phyloP scores from a whole-genome alignment of 805 yeast species.

The Danielozyma ontarioensis region DNA sequence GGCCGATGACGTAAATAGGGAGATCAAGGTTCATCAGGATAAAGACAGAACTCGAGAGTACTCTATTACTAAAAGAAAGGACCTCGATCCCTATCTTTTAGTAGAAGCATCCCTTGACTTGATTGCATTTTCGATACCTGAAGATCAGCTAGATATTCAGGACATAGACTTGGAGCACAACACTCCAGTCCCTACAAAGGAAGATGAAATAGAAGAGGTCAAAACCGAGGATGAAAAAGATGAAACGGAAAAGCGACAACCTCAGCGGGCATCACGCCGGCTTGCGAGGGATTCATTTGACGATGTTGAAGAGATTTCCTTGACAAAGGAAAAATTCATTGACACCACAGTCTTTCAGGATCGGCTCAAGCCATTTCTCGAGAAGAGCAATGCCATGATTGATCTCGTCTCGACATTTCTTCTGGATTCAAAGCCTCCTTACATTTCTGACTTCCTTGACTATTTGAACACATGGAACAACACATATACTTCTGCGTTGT shows the following conservation, averaged over 20 bases:
- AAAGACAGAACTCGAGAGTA: constrained; percentile 28
- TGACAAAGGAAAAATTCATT: not conserved
- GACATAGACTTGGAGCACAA: constrained; percentile 1
- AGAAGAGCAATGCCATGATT: not conserved
- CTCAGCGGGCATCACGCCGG: not conserved
- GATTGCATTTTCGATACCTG: constrained; percentile 27
- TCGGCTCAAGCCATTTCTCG: not conserved
- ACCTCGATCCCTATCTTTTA: constrained; percentile 48
- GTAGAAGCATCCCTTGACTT: constrained; percentile 45
- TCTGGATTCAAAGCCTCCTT: not conserved
- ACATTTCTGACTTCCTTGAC: constrained; percentile 14
- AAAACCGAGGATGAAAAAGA: not conserved
- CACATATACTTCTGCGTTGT: constrained; percentile 10
- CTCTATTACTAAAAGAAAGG: constrained; percentile 38
- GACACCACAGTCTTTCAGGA: not conserved
- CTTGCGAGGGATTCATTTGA: not conserved
- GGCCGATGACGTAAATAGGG: constrained; percentile 26
- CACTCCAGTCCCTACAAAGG: not conserved
- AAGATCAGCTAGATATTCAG: constrained; percentile 1
- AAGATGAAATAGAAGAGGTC: constrained; percentile 3
- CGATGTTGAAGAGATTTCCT: not conserved
- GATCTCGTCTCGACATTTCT: not conserved
- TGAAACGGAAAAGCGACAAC: not conserved
- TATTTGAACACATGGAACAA: constrained; percentile 25
- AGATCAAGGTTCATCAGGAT: constrained; percentile 25